phyloP scores from a whole-genome alignment of 306 rosid genomes.

The Trifolium fragiferum region DNA sequence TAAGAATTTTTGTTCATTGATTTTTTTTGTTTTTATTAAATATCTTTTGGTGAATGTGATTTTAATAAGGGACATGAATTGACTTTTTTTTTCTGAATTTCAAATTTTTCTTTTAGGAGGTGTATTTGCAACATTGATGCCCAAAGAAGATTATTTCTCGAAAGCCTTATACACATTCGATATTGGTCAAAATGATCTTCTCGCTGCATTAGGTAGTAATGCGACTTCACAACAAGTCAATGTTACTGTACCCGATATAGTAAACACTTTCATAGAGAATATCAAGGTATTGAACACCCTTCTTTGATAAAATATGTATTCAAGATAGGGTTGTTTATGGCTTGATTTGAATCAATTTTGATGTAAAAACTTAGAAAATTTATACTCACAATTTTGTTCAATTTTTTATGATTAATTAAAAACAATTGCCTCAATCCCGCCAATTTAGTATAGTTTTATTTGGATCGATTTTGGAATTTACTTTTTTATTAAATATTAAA shows the following conservation, averaged over 20 bases:
- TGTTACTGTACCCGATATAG: conserved; percentile 47
- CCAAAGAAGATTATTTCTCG: conserved; percentile 40
- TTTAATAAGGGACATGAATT: background rate
- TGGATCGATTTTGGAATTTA: too few relatives aligned
- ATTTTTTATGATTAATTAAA: too few relatives aligned
- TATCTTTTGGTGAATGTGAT: background rate
- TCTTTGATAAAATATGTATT: too few relatives aligned
- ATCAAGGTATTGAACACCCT: conserved; percentile 47
- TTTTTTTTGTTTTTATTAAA: background rate
- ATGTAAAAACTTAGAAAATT: too few relatives aligned
- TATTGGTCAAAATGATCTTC: conserved; percentile 58
- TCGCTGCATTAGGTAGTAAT: conserved; percentile 3
- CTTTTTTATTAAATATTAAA: too few relatives aligned
- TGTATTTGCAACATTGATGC: conserved; percentile 38
- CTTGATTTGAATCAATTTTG: too few relatives aligned
- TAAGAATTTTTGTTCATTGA: background rate
- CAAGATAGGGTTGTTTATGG: too few relatives aligned
- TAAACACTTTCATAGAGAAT: conserved; percentile 41
- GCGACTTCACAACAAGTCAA: conserved; percentile 41
- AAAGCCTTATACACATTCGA: conserved; percentile 58
- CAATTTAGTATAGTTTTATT: too few relatives aligned
- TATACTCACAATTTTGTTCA: too few relatives aligned
- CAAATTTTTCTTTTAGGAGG: conserved; percentile 4
- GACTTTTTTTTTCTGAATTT: background rate
- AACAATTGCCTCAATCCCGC: too few relatives aligned